Evolutionary conservation across 768 basidiomycete genomes (phyloP), one percentile per base, ranked within the genome.

Genomic region (Xerocomus potaroensis): DNA sequence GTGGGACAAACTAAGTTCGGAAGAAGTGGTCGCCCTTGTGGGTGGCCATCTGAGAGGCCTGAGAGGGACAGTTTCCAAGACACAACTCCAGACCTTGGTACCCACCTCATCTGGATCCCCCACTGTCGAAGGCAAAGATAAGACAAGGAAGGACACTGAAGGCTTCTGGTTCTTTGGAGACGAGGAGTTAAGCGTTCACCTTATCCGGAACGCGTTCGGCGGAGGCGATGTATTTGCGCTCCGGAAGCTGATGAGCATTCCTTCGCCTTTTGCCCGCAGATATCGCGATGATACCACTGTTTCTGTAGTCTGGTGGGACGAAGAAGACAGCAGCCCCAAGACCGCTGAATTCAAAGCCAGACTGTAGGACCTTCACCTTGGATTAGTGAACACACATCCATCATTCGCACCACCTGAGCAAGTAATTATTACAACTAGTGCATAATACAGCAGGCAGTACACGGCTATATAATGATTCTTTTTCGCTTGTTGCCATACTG

Each of bases 161-260:
- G 80, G 80, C 12, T 72, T 74, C 9, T 92, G 90, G 90, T 75
- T 78, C 8, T 95, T 94, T 55, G 77, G 73, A 39, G 89, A 93
- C 58, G 81, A 83, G 15, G 87, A 91, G 56, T 59, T 88, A 45
- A 77, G 84, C 50, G 80, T 86, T 31, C 92, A 94, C 65, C 70
- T 95, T 15, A 90, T 94, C 47, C 76, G 91, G 51, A 95, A 95
- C 60, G 89, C 91, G n/a, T 81, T 93, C 49, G 90, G 90, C n/a
- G 91, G 92, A 24, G 87, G 79, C 2, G 78, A 93, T 59, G 72
- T 77, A 44, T 59, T 47, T 38, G 65, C 67, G 41, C 72, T 94
- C 48, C 75, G 81, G 41, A 74, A 70, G 60, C 50, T 80, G 45
- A 68, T 92, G 59, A 91, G 89, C 64, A 91, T 94, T 36, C 88